phyloP scores from a whole-genome alignment of 2,329 filamentous ascomycete species.

The Ophiostoma tasmaniense region DNA sequence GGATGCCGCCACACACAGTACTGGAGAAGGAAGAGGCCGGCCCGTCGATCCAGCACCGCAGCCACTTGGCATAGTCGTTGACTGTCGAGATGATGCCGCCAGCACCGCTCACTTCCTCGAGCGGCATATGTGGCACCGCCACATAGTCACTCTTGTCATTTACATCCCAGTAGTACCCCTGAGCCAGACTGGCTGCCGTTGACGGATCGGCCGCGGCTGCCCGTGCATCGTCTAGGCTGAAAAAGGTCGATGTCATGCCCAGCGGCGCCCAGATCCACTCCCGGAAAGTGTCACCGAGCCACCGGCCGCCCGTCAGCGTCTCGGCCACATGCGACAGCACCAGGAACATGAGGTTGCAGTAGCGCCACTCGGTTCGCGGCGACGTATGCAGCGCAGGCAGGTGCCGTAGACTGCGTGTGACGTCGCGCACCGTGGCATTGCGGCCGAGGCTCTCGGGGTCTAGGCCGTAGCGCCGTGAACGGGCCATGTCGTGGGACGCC shows the following conservation, averaged over 20 bases:
- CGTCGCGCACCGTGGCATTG: conserved; percentile 29
- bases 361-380: conserved; percentile 37
- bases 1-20: conserved; percentile 23
- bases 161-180: conserved; percentile 35
- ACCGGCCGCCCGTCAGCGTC: conserved; percentile 28
- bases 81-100: conserved; percentile 39
- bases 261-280: conserved; percentile 36
- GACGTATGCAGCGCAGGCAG: conserved; percentile 32
- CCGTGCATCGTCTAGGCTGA: conserved; percentile 27
- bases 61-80: conserved; percentile 44
- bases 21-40: conserved; percentile 2
- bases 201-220: conserved; percentile 21
- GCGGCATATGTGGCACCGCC: conserved; percentile 24
- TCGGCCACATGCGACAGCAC: conserved; percentile 39
- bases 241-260: conserved; percentile 35
- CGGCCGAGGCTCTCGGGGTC: conserved; percentile 27
- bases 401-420: conserved; percentile 34
- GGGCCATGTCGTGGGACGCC: conserved; percentile 34
- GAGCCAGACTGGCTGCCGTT: conserved; percentile 28
- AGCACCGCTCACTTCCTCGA: conserved; percentile 32
- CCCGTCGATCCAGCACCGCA: conserved; percentile 37
- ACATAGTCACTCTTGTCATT: conserved; percentile 24
- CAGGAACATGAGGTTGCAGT: conserved; percentile 46
- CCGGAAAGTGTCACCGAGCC: conserved; percentile 33
- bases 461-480: conserved; percentile 24